Evolutionary conservation across 2,329 filamentous ascomycete genomes (phyloP).

Genomic region (Nannizziopsis arthrosporioides): DNA sequence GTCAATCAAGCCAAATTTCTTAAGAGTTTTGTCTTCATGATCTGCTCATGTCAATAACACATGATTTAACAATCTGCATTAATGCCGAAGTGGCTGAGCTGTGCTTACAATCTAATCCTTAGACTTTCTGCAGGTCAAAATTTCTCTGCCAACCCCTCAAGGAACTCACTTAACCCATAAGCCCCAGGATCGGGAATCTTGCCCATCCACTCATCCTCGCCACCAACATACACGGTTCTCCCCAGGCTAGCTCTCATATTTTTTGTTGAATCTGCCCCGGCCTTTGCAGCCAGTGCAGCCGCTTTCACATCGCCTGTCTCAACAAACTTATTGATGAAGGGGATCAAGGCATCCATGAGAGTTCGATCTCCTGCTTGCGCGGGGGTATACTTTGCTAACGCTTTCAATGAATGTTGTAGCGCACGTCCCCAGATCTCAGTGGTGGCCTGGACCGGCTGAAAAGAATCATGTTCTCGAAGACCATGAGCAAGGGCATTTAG

Average conservation of each 20-base stretch:
- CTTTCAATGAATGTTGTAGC: slow-evolving; percentile 56
- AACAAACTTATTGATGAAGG: slow-evolving; percentile 65
- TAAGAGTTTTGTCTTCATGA: no score
- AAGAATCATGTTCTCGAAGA: slow-evolving; percentile 44
- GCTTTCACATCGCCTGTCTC: slow-evolving; percentile 54
- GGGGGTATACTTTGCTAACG: slow-evolving; percentile 73
- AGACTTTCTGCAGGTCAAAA: not conserved
- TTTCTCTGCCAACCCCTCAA: slow-evolving; percentile 59
- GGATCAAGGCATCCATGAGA: slow-evolving; percentile 75
- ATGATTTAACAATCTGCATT: not conserved
- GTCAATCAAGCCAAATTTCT: no score
- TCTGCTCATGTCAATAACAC: not conserved
- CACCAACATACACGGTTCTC: slow-evolving; percentile 69
- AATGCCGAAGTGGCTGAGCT: no score
- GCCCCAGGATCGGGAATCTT: slow-evolving; percentile 63
- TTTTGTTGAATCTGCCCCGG: slow-evolving; percentile 73
- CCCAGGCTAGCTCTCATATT: slow-evolving; percentile 86
- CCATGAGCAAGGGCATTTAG: slow-evolving; percentile 69
- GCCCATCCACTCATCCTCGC: slow-evolving; percentile 51
- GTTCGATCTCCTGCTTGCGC: slow-evolving; percentile 83
- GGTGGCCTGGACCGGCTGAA: slow-evolving; percentile 37
- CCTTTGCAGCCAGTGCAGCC: slow-evolving; percentile 63
- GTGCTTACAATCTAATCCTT: no score
- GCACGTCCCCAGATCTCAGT: slow-evolving; percentile 52
- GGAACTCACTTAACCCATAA: slow-evolving; percentile 72